phyloP scores from a whole-genome alignment of 805 yeast genomes.

The Lipomyces chichibuensis region DNA sequence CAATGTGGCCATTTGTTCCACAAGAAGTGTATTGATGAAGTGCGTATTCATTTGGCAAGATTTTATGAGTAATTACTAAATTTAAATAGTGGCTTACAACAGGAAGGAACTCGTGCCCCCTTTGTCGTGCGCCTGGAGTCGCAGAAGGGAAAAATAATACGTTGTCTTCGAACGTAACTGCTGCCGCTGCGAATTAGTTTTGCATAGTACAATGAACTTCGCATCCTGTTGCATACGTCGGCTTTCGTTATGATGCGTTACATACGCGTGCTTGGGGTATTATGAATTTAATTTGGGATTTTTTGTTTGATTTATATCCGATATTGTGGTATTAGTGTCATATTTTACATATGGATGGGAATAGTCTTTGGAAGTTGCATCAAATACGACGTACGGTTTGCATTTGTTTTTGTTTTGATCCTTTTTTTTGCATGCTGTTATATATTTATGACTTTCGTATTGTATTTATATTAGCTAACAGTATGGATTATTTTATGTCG shows the following conservation, averaged over 20 bases:
- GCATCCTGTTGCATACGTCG: not conserved
- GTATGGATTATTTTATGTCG: not conserved
- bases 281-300: not conserved
- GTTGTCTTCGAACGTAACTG: not conserved
- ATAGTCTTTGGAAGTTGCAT: not conserved
- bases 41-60: not conserved
- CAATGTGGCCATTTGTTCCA: constrained; percentile 59
- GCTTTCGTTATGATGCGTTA: not conserved
- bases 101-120: constrained; percentile 53
- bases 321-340: not conserved
- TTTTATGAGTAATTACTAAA: not conserved
- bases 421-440: not conserved
- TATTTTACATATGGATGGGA: not conserved
- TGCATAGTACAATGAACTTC: not conserved
- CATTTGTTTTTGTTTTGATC: not conserved
- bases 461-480: not conserved
- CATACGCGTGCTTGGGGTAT: not conserved
- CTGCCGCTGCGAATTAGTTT: not conserved
- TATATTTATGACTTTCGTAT: not conserved
- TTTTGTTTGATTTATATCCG: not conserved
- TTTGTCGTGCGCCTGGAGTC: constrained; percentile 52
- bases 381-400: not conserved
- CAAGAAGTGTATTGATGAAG: constrained; percentile 57
- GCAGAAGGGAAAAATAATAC: constrained; percentile 3
- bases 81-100: constrained; percentile 46